These are phyloP conservation scores for Lathyrus tuberosus DNA, from an alignment of 306 rosid genomes.

Conservation along the genomic window DNA sequence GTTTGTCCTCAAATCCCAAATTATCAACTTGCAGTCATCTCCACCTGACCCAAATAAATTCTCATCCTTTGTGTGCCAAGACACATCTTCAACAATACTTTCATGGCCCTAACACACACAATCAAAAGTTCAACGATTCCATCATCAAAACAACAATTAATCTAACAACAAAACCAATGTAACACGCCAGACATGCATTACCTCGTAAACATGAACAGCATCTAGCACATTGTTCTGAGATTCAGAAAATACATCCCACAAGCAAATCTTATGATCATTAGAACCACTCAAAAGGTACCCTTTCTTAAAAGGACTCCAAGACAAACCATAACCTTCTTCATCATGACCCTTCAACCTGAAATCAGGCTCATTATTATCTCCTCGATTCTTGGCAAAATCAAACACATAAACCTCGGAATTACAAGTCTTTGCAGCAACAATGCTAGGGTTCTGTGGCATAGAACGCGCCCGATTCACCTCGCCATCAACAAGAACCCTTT, in stretches of 20 bases:
- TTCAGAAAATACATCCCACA: constrained; percentile 80
- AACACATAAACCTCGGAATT: constrained; percentile 80
- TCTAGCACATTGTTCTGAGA: constrained; percentile 61
- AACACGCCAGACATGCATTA: constrained; percentile 19
- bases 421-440: constrained; percentile 82
- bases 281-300: constrained; percentile 88
- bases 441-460: constrained; percentile 73
- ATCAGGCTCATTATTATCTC: constrained; percentile 62
- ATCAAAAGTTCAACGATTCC: not conserved
- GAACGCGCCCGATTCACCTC: constrained; percentile 90
- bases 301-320: constrained; percentile 78
- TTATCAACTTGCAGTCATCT: constrained; percentile 77
- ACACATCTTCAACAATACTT: constrained; percentile 74
- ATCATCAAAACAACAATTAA: constrained; percentile 18
- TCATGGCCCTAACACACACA: constrained; percentile 59
- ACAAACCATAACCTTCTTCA: constrained; percentile 89
- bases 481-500: constrained; percentile 75
- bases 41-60: constrained; percentile 84
- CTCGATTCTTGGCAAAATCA: constrained; percentile 52
- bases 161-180: not conserved
- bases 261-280: constrained; percentile 71
- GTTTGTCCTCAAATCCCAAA: constrained; percentile 89
- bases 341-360: constrained; percentile 90
- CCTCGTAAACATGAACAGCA: constrained; percentile 76
- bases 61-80: constrained; percentile 77